Base-by-base conservation (phyloP, 2,329 filamentous ascomycete genomes). In the Penicillium sp. region DNA sequence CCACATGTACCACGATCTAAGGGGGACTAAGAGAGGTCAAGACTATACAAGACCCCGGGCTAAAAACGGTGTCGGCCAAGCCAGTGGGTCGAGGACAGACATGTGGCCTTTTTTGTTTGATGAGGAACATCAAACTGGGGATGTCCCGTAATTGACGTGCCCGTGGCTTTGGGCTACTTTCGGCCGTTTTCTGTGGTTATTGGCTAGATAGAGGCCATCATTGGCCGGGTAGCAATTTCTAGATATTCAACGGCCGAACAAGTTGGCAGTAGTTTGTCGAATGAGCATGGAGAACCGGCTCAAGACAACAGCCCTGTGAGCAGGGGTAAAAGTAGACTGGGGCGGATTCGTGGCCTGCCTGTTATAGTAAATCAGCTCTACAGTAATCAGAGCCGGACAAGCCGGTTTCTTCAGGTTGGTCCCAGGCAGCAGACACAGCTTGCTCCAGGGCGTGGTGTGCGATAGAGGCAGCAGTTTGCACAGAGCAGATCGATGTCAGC, bases 251-350 rank as follows among this genome's bases (percentile, higher is more conserved):
- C 55, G 46, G 56, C 35, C 45, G 24, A 33, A 38, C 9, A 20
- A 5, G 40, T 18, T 21, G 5, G 2, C 11, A 12, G 20, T 43
- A 42, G 16, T 12, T 7, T n/a, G 33, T 54, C 56, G 51, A 58
- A 58, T 58, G 46, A 58, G 46, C 35, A 54, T 48, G 51, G 46
- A 58, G 56, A 58, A 58, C 24, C 40, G 45, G 26, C 43, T 49
- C 26, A 38, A 52, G 16, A 24, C 12, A 18, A 47, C 8, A 43
- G 48, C 12, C 16, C 33, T 35, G 23, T 18, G 42, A 46, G 45
- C 56, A 58, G 56, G 56, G 56, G 46, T 49, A 20, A 20, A 35
- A 21, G 33, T 33, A 26, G 52, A 23, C 52, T 55, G 52, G 52
- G 52, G 45, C 52, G 52, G 45, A 48, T 48, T 40, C 33, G 45